phyloP scores from a whole-genome alignment of 2,329 filamentous ascomycete genomes.

The Trichoderma cornu-damae region DNA sequence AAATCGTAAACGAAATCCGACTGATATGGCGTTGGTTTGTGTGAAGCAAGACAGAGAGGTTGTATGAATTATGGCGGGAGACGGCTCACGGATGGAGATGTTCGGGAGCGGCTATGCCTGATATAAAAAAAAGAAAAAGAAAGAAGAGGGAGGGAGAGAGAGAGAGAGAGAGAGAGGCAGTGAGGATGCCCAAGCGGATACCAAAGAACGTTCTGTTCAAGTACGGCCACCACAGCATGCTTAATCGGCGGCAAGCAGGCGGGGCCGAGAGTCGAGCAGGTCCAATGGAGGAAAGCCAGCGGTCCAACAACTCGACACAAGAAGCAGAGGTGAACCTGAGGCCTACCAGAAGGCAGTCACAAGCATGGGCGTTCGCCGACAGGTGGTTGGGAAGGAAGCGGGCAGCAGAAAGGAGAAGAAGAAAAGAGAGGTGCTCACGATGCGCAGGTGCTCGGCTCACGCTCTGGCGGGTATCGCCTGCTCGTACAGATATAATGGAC shows the following conservation, averaged over 20 bases:
- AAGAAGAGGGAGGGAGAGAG: too few species aligned
- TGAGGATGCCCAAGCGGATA: conserved; percentile 18
- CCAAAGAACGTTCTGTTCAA: conserved; percentile 13
- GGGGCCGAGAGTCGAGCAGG: conserved; percentile 15
- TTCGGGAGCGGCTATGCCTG: conserved; percentile 11
- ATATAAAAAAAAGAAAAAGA: conserved; percentile 4
- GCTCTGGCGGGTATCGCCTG: neutral
- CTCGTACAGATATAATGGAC: conserved; percentile 2
- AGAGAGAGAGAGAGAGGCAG: conserved; percentile 10
- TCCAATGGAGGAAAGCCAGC: conserved; percentile 11
- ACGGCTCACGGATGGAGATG: neutral
- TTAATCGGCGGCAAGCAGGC: conserved; percentile 15
- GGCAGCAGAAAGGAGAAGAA: neutral
- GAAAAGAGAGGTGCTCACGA: conserved; percentile 14
- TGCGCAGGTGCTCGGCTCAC: conserved; percentile 4
- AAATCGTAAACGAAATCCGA: neutral
- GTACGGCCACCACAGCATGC: conserved; percentile 10
- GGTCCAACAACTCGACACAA: conserved; percentile 7
- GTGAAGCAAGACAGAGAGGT: neutral
- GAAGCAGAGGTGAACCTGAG: neutral
- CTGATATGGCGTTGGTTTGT: conserved; percentile 1
- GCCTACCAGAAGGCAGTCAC: conserved; percentile 14
- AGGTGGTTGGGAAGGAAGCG: neutral
- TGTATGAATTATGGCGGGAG: neutral
- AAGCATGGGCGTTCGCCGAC: conserved; percentile 15